Conservation (phyloP, 163 green algal genomes). For the Chlorella variabilis region DNA sequence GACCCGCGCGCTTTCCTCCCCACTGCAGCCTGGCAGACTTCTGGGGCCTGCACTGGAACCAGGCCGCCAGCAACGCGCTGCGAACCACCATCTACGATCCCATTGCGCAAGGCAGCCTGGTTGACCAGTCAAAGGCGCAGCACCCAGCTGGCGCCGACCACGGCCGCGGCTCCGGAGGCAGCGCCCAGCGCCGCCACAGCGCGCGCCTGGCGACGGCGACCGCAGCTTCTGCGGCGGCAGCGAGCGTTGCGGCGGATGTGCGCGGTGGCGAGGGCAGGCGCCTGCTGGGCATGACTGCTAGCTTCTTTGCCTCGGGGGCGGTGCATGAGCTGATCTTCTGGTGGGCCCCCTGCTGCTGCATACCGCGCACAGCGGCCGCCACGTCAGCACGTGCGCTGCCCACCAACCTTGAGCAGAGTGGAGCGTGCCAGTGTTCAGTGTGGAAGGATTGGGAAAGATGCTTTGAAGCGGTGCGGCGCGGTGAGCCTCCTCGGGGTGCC, state of each 20-base stretch:
- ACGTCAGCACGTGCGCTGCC: no score
- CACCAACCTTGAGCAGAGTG: no score
- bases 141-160: not conserved
- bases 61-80: conserved; percentile 22
- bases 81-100: conserved; percentile 19
- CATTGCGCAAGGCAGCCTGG: not conserved
- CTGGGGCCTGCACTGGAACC: conserved; percentile 25
- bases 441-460: no score
- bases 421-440: no score
- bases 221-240: not conserved
- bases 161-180: no score
- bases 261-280: not conserved
- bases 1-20: no score
- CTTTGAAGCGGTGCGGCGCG: no score
- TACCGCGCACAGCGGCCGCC: no score
- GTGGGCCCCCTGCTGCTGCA: no score
- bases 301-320: conserved; percentile 1
- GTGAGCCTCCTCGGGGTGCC: no score
- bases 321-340: conserved; percentile 26
- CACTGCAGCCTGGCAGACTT: no score
- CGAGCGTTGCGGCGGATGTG: not conserved
- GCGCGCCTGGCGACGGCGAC: not conserved
- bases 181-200: not conserved
- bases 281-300: conserved; percentile 18
- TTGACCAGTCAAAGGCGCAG: not conserved